Base-by-base conservation (phyloP, 768 basidiomycete species). In the Clitopilus hobsonii region DNA sequence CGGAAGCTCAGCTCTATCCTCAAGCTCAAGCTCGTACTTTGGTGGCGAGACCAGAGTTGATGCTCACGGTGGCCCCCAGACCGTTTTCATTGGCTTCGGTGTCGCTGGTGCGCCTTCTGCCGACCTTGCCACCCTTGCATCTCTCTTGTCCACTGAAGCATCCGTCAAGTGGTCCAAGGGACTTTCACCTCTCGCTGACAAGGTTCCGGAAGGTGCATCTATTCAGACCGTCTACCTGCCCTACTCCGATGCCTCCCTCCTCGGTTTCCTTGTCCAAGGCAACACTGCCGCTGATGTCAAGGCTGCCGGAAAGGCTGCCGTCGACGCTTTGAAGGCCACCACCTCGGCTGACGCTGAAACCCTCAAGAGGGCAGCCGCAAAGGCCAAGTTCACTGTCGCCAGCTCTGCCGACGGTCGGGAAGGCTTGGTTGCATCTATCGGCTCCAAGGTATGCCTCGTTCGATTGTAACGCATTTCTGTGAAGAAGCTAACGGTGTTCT, bases 241-340 rank as follows among this genome's bases (percentile, higher is more conserved):
- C 13, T 98, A 98, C 74, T 91, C 94, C 14, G 96, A 98, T 66
- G 95, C 94, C 3, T 77, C 88, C 6, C 79, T 99, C 51, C 84
- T 96, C 56, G 94, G 94, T 56, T 71, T 97, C 54, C 71, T 92
- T 52, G 75, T 98, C 29, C 85, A 90, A 66, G 92, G 85, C 5
- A 68, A 76, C 30, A 87, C 85, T 22, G 67, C 79, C 1, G 75
- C 78, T 41, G 81, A 75, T 52, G 85, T 92, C 47, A 84, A 78
- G 61, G 80, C 85, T 54, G 90, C 86, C 20, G 83, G 80, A 16
- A 83, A 84, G 70, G 76, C 75, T n/a, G 85, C 86, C 26, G 84
- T 90, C 25, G 74, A 81, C 54, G 85, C 81, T 14, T 67, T 94
- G 60, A 84, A 84, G 74, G 41, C 41, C n/a, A 45, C n/a, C 41